Percentiles rank a stretch among this genome's conserved stretches.
These are phyloP conservation scores for Daldinia loculata DNA, from an alignment of 495 filamentous ascomycete species.

Conservation along the genomic window DNA sequence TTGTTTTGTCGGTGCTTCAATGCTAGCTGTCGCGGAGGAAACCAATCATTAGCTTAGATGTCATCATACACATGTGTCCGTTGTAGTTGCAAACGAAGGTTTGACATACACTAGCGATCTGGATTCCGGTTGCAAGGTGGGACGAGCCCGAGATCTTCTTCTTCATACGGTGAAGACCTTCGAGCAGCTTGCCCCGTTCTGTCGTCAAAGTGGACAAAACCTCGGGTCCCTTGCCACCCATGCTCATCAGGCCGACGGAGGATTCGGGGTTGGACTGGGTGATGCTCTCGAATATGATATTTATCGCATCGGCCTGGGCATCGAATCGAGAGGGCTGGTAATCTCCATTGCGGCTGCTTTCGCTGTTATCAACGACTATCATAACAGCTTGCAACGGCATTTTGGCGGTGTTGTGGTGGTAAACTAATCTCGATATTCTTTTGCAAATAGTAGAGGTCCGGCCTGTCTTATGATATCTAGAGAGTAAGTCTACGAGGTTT, in stretches of 20 bases:
- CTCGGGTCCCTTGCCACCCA: constrained; percentile 96
- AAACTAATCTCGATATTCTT: background rate
- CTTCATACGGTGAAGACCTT: constrained; percentile 92
- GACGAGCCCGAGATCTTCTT: constrained; percentile 91
- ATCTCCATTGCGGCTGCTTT: constrained; percentile 96
- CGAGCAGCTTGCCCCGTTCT: constrained; percentile 92
- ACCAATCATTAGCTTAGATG: constrained; percentile 26
- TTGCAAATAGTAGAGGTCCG: constrained; percentile 1
- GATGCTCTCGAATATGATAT: constrained; percentile 92
- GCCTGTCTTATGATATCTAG: constrained; percentile 7
- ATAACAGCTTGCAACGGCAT: constrained; percentile 73
- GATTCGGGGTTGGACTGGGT: constrained; percentile 95
- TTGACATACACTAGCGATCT: constrained; percentile 84
- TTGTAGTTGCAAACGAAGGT: background rate
- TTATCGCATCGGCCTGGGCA: constrained; percentile 93
- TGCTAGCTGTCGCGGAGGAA: constrained; percentile 72
- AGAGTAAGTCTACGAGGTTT: background rate
- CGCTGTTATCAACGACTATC: constrained; percentile 92
- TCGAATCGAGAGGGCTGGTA: constrained; percentile 95
- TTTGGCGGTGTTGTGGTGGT: constrained; percentile 43
- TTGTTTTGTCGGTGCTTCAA: constrained; percentile 98
- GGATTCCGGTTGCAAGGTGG: constrained; percentile 90
- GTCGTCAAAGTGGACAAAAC: constrained; percentile 94
- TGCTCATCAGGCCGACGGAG: constrained; percentile 96
- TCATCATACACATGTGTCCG: background rate